A percentile compares a stretch with the other conserved stretches of the same genome.
Conservation (phyloP, 106 monocot species). For the Cymbidium sinense region DNA sequence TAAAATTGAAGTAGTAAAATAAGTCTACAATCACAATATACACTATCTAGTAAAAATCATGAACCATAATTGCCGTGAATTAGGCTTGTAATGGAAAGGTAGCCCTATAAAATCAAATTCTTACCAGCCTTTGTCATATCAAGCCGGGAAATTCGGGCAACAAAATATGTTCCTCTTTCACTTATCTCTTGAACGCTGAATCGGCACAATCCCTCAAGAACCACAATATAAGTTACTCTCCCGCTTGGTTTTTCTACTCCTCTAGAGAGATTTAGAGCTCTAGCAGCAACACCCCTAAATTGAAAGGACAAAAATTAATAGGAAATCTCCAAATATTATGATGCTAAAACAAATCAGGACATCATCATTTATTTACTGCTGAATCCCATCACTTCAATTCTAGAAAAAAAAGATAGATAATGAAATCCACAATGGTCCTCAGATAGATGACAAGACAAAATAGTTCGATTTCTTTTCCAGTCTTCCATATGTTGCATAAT, state of each 20-base stretch:
- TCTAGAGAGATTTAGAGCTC: slow-evolving; percentile 94
- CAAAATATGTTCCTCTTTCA: slow-evolving; percentile 70
- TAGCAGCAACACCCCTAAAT: slow-evolving; percentile 90
- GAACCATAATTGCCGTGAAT: neutral
- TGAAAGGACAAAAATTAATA: neutral
- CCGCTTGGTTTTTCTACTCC: slow-evolving; percentile 98
- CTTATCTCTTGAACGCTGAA: slow-evolving; percentile 88
- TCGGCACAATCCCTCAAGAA: slow-evolving; percentile 93
- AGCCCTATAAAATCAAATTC: neutral
- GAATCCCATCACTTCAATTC: no score
- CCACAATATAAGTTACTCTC: slow-evolving; percentile 89
- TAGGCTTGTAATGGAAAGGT: no score
- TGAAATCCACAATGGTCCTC: no score
- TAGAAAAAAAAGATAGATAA: no score
- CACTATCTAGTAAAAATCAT: neutral
- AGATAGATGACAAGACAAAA: no score
- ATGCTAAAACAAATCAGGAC: neutral
- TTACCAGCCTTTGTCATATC: slow-evolving; percentile 92
- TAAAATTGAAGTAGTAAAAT: neutral
- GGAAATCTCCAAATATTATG: neutral
- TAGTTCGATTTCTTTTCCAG: no score
- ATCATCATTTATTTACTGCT: no score
- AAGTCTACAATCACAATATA: neutral
- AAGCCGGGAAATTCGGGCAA: slow-evolving; percentile 74
- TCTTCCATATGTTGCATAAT: no score